Evolutionary conservation across 345 rosid species (phyloP).

Genomic region (Eucalyptus paniculata): DNA sequence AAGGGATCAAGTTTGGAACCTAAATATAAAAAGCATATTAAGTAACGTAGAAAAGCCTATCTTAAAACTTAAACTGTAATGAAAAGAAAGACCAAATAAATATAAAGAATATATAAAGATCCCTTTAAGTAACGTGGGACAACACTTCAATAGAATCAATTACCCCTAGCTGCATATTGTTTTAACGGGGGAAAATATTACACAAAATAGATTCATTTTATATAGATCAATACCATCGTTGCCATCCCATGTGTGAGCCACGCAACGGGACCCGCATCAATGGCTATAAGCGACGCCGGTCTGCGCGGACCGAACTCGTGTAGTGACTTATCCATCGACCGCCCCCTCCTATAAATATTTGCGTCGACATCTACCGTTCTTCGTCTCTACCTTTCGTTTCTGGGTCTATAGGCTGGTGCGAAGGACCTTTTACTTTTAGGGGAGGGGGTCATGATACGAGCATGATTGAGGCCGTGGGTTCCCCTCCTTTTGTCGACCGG

Average conservation of each 20-base stretch:
- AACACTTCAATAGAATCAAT: no score
- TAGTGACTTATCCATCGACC: background rate
- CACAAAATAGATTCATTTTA: background rate
- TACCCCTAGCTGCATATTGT: rapidly evolving
- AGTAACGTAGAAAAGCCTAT: no score
- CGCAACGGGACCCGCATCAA: background rate
- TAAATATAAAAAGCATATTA: no score
- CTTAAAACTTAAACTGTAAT: no score
- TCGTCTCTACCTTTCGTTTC: background rate
- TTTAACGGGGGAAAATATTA: background rate
- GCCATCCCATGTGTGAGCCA: background rate
- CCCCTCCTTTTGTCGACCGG: background rate
- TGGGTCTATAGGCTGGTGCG: background rate
- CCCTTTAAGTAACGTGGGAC: rapidly evolving
- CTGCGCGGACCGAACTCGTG: background rate
- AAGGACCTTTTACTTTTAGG: background rate
- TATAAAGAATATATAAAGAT: no score
- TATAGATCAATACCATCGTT: no score
- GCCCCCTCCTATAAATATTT: background rate
- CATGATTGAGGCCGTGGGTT: background rate
- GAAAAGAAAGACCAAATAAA: rapidly evolving
- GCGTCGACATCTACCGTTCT: background rate
- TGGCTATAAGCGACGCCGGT: background rate
- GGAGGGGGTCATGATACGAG: background rate
- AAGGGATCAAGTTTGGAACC: no score